Base-by-base conservation (phyloP, 2,329 filamentous ascomycete species). In the Aspergillus chevalieri region DNA sequence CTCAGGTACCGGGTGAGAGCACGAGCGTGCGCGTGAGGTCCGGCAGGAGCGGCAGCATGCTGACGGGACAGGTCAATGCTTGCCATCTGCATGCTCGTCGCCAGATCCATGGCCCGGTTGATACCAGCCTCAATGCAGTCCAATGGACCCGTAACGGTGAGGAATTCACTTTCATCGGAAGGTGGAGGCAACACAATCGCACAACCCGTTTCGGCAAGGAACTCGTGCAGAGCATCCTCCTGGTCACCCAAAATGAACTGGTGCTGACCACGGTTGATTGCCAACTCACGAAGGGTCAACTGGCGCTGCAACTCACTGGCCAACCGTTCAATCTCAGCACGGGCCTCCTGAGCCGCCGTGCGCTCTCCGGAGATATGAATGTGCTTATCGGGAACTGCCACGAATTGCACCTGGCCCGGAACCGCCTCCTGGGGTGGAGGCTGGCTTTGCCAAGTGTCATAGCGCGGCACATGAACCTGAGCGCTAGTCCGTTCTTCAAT, bases 171-270 rank as follows among this genome's bases (percentile, higher is more conserved):
- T 50, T 93, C 87, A 47, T 88, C 83, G 21, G 85, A 82, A 22
- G 78, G 78, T 6, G 89, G 81, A 47, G 85, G 92, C 43, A 97
- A 72, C 50, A 97, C 81, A 52, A 97, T 85, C 41, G 87, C 82
- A 70, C 93, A 98, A 54, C 92, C 92, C 50, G 93, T 97, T 63
- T 95, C 83, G 43, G 84, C 80, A 56, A 96, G 83, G 75, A 98
- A 96, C 43, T 95, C 83, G 50, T 96, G 83, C 30, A 89, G 77
- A 15, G 88, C 84, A 53, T 87, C 80, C 53, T 88, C 90, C 53
- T 85, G 81, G 53, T 92, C 84, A 46, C 92, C 92, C 55, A 95
- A 84, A 64, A 98, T 93, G 75, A 96, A 97, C 67, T 95, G 91
- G 67, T 97, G 93, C 46, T 89, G 84, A 44, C 89, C 89, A 54